phyloP scores from a whole-genome alignment of 805 yeast genomes.

The Maudiozyma serrabonitensis region DNA sequence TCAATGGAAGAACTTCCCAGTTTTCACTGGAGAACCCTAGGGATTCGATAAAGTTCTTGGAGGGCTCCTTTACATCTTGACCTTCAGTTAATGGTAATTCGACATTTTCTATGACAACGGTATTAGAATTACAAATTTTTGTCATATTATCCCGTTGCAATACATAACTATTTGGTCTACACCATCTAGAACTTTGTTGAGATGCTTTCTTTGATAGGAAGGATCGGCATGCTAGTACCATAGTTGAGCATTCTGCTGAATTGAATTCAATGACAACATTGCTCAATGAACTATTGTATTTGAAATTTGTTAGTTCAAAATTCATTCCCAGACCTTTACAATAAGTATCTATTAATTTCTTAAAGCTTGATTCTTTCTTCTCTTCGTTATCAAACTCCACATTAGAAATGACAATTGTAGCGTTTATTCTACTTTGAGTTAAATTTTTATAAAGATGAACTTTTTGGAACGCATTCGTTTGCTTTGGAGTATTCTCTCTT shows the following conservation, averaged over 20 bases:
- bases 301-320: not conserved
- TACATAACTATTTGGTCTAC: constrained; percentile 21
- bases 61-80: not conserved
- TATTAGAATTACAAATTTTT: constrained; percentile 13
- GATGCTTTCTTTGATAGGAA: constrained; percentile 13
- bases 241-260: constrained; percentile 12
- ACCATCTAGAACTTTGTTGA: constrained; percentile 10
- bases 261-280: constrained; percentile 11
- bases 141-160: constrained; percentile 14
- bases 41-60: not conserved
- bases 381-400: not conserved
- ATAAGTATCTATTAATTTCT: constrained; percentile 4
- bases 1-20: not conserved
- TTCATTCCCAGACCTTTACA: not conserved
- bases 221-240: constrained; percentile 16
- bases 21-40: not conserved
- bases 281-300: not conserved
- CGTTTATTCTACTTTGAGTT: constrained; percentile 5
- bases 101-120: constrained; percentile 12
- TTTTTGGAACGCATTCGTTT: constrained; percentile 4
- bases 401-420: constrained; percentile 2
- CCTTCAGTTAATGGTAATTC: no score
- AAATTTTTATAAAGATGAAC: constrained; percentile 5
- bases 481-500: not conserved
- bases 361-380: constrained; percentile 2